Evolutionary conservation across 768 basidiomycete genomes (phyloP), one percentile per base, ranked within the genome.

Genomic region (Russula compacta): DNA sequence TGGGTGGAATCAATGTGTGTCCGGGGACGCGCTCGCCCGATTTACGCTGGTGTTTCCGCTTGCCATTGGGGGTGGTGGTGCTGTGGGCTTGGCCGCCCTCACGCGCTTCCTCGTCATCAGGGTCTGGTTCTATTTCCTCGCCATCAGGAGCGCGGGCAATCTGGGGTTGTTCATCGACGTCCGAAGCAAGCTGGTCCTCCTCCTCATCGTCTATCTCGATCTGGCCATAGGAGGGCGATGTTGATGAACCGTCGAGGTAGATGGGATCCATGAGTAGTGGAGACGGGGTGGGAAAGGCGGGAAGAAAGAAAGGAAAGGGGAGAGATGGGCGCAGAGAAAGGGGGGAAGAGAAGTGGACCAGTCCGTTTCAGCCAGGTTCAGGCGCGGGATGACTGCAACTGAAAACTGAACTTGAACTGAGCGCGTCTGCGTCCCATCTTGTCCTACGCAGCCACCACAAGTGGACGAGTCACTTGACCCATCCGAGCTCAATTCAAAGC

Each of bases 191-290:
- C 40, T 66, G 64, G 64, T 66, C 66, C 56, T 66, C 66, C 29
- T 66, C 64, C 32, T 66, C 66, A 15, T 66, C 66, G 48, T 66
- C 64, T 32, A 65, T 65, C 44, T 65, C 60, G 36, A 59, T 65
- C 48, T 61, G 64, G 56, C 61, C 59, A 35, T 58, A 65, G 6
- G 50, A 54, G 5, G 29, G 39, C 11, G 64, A 39, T 21, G 57
- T 46, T 2, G 59, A 54, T 35, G 64, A 64, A 3, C 59, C 60
- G 43, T 58, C 56, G 59, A 66, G 66, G 46, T 61, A 61, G 50
- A 66, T 65, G 29, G 66, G 66, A 21, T 66, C 66, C 66, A 66
- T 66, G 58, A 46, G 48, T 43, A 48, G 38, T 24, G 59, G 42
- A 19, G 50, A 52, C 2, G 40, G 53, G 32, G 48, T 43, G 59